phyloP scores from a whole-genome alignment of 23 red algal genomes.

The Gracilaria gracilis region DNA sequence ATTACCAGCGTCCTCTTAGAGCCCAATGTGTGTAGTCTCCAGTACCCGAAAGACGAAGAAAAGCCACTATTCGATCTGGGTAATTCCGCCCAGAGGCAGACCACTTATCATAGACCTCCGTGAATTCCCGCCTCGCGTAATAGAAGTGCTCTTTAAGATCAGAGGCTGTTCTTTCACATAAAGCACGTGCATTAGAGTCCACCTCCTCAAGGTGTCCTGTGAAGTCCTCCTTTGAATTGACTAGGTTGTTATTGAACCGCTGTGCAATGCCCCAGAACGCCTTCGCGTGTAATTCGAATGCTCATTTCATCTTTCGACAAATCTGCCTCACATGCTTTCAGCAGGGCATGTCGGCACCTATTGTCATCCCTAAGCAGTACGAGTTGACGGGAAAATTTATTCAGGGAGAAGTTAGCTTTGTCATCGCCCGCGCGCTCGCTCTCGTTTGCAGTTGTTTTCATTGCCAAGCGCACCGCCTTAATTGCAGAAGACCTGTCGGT shows the following conservation, averaged over 20 bases:
- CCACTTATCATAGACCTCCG: background rate
- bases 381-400: background rate
- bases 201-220: background rate
- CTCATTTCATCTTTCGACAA: background rate
- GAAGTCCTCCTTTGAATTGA: background rate
- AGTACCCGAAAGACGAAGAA: background rate
- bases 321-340: background rate
- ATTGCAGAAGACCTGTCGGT: too few relatives aligned
- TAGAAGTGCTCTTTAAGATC: background rate
- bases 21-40: background rate
- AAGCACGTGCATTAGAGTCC: background rate
- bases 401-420: background rate
- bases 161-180: background rate
- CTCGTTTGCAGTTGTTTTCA: too few relatives aligned
- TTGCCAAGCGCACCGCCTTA: too few relatives aligned
- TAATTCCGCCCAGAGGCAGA: conserved; percentile 27
- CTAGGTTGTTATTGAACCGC: background rate
- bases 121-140: background rate
- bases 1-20: conserved; percentile 3
- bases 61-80: background rate
- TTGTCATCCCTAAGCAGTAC: conserved; percentile 4
- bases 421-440: too few relatives aligned
- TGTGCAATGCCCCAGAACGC: conserved; percentile 17
- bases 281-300: background rate
- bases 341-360: background rate